Percentiles rank a stretch among this genome's conserved stretches.
phyloP scores from a whole-genome alignment of 192 early-diverging fungal genomes.

The Radiomyces spectabilis region DNA sequence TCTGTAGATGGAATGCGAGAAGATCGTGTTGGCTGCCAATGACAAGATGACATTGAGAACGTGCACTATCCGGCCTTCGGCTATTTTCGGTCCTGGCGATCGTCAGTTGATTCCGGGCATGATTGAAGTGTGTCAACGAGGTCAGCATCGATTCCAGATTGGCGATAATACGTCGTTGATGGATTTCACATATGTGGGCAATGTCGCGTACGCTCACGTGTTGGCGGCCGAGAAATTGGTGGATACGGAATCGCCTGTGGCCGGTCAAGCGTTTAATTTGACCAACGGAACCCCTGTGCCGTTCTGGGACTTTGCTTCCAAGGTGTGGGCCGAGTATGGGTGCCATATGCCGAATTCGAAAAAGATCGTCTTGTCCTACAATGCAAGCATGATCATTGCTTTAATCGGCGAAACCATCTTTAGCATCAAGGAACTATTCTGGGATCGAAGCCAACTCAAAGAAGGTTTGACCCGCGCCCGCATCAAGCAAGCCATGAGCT shows the following conservation, averaged over 20 bases:
- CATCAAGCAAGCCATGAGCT: conserved; percentile 68
- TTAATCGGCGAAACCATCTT: conserved; percentile 61
- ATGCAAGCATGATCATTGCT: conserved; percentile 39
- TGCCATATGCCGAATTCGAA: conserved; percentile 46
- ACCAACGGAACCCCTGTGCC: conserved; percentile 86
- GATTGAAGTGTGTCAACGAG: conserved; percentile 52
- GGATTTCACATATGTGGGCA: conserved; percentile 93
- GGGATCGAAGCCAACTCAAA: conserved; percentile 47
- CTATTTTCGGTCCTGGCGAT: conserved; percentile 89
- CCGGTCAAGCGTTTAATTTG: conserved; percentile 74
- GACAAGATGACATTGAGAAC: conserved; percentile 57
- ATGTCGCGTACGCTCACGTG: conserved; percentile 88
- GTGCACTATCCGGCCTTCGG: conserved; percentile 75
- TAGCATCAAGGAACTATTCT: conserved; percentile 51
- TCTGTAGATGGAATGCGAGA: conserved; percentile 49
- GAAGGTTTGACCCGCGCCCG: conserved; percentile 73
- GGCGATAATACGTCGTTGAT: conserved; percentile 77
- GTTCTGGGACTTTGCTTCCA: conserved; percentile 84
- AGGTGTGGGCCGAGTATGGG: conserved; percentile 56
- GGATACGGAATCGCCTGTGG: conserved; percentile 11
- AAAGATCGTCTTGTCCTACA: conserved; percentile 51
- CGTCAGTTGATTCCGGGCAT: conserved; percentile 61
- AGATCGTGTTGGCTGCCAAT: conserved; percentile 70
- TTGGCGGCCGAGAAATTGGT: conserved; percentile 72
- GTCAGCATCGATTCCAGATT: conserved; percentile 68